Percentiles rank a stretch among this genome's conserved stretches.
These are phyloP conservation scores for Rhipidocladum racemiflorum DNA, from an alignment of 176 grass and related monocot species.

Conservation along the genomic window DNA sequence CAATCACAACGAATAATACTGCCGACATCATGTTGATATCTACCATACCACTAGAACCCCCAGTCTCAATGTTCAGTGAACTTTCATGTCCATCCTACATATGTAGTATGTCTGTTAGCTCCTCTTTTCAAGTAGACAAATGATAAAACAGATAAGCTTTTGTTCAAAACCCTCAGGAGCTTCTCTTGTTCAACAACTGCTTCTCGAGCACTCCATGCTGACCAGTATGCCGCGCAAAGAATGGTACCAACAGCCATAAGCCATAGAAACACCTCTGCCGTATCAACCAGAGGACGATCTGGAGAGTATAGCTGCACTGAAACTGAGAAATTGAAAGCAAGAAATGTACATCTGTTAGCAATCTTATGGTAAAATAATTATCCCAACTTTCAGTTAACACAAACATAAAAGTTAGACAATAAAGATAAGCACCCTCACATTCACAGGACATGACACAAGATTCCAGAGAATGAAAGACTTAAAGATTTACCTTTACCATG, in stretches of 20 bases:
- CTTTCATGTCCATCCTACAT: constrained; percentile 79
- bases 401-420: constrained; percentile 1
- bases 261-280: constrained; percentile 97
- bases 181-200: constrained; percentile 85
- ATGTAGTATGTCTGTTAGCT: constrained; percentile 9
- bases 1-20: constrained; percentile 81
- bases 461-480: background rate
- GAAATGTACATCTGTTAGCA: constrained; percentile 19
- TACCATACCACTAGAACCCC: constrained; percentile 67
- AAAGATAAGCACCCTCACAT: background rate
- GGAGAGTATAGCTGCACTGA: constrained; percentile 89
- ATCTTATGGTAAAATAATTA: background rate
- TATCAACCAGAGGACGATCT: constrained; percentile 88
- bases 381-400: background rate
- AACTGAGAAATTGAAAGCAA: constrained; percentile 46
- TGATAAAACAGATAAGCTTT: constrained; percentile 22
- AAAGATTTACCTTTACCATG: constrained; percentile 57
- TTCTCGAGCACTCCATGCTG: constrained; percentile 89
- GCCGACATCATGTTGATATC: constrained; percentile 89
- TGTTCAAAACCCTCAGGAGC: constrained; percentile 69
- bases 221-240: constrained; percentile 97
- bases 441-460: constrained; percentile 8
- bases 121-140: constrained; percentile 12
- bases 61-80: constrained; percentile 45
- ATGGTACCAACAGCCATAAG: constrained; percentile 99